Evolutionary conservation across 192 early-diverging fungal species (phyloP).

Genomic region (Umbelopsis sp.): DNA sequence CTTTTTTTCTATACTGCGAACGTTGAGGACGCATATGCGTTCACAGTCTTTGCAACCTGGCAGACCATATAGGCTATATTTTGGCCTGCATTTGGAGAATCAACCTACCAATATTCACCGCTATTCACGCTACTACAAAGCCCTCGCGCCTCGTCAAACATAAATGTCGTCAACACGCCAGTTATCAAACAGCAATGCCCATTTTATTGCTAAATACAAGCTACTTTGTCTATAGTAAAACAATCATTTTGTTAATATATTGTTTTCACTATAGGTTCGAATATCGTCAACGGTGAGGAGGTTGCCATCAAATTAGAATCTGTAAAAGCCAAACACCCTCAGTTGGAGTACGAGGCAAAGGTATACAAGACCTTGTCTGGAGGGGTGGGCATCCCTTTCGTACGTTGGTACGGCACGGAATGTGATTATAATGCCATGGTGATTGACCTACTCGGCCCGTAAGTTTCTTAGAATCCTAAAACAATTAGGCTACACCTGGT

Average conservation of each 20-base stretch:
- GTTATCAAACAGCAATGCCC: too few species aligned
- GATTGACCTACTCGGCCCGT: slow-evolving; percentile 83
- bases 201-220: not conserved
- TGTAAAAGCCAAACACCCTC: slow-evolving; percentile 93
- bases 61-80: too few species aligned
- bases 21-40: too few species aligned
- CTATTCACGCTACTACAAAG: too few species aligned
- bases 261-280: slow-evolving; percentile 57
- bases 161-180: too few species aligned
- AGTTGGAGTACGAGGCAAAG: slow-evolving; percentile 94
- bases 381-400: slow-evolving; percentile 86
- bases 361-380: slow-evolving; percentile 94
- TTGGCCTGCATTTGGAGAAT: too few species aligned
- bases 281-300: slow-evolving; percentile 90
- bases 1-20: not conserved
- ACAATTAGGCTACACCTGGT: not conserved
- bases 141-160: too few species aligned
- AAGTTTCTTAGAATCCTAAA: slow-evolving; percentile 8
- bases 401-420: slow-evolving; percentile 82
- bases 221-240: not conserved
- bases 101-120: too few species aligned
- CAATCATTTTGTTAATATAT: not conserved
- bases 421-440: slow-evolving; percentile 85
- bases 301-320: slow-evolving; percentile 97
- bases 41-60: too few species aligned